phyloP scores from a whole-genome alignment of 2,329 filamentous ascomycete genomes.

The Neofusicoccum kwambonambiense region DNA sequence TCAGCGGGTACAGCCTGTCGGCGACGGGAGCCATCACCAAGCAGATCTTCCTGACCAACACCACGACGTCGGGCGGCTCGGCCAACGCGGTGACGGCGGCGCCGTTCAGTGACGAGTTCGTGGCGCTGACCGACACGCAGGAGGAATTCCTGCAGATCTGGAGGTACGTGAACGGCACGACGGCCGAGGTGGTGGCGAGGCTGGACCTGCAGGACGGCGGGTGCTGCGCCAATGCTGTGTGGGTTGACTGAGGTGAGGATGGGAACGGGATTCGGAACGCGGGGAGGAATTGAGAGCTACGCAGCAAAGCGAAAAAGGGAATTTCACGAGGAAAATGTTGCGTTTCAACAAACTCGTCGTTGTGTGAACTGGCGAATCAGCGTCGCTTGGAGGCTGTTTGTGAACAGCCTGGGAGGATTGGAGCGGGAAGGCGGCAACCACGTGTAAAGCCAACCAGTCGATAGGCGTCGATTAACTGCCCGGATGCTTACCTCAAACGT shows the following conservation, averaged over 20 bases:
- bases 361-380: no score
- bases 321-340: background rate
- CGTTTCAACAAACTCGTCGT: background rate
- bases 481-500: no score
- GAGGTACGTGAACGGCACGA: constrained; percentile 25
- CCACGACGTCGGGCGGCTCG: constrained; percentile 34
- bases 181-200: constrained; percentile 19
- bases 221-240: constrained; percentile 14
- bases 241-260: background rate
- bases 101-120: constrained; percentile 33
- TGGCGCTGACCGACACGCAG: constrained; percentile 37
- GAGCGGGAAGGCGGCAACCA: no score
- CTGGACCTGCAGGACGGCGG: constrained; percentile 20
- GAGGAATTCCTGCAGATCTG: constrained; percentile 38
- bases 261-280: no score
- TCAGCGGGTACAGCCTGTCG: constrained; percentile 34
- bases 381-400: no score
- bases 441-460: no score
- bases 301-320: no score
- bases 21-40: constrained; percentile 27
- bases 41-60: constrained; percentile 33
- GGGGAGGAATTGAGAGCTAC: no score
- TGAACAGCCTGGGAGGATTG: no score
- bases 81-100: constrained; percentile 37
- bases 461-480: no score